Base-by-base conservation (phyloP, 371 early-diverging fungal genomes). In the Syncephalis fuscata region DNA sequence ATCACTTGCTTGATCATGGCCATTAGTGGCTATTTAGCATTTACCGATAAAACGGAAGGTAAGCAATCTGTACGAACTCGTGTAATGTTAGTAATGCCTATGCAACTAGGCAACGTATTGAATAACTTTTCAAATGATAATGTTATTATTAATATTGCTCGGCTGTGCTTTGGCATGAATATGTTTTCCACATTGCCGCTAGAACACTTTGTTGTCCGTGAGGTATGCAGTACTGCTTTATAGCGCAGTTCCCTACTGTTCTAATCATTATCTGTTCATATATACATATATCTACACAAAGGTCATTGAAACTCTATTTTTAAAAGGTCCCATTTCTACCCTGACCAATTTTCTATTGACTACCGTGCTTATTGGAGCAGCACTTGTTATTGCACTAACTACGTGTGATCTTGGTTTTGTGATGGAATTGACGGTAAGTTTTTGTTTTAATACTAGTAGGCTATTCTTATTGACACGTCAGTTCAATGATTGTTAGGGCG, bases 101-200 rank as follows among this genome's bases (percentile, higher is more conserved):
- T 45, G 16, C n/a, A 19, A 27, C 17, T 53, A 72, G 72, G 82
- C 56, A 86, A 86, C 52, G 76, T 86, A 17, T 57, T 86, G 24
- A 85, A 83, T 60, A 84, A 82, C 58, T 83, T 86, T 48, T 73
- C 84, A 1, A 67, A 70, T 14, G 74, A 80, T 54, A 73, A 76
- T 50, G 48, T 71, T 19, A 57, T 82, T 17, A 83, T 83, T 57
- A 85, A 83, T 55, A 66, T 85, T 43, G 84, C 85, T n/a, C 72
- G 86, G 3, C 67, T 83, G 45, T 74, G 79, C 36, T 84, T 86
- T 58, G 85, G 82, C 7, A 65, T 86, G 37, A 82, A 82, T 60
- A 82, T 86, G 85, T 81, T 84, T 47, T 78, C 84, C 0, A 85
- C 86, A 7, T 64, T 81, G 24, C 85, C 82, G 1, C 59, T 84